Evolutionary conservation across 169 alveolate genomes (phyloP).

Genomic region (Plasmodium malariae): DNA sequence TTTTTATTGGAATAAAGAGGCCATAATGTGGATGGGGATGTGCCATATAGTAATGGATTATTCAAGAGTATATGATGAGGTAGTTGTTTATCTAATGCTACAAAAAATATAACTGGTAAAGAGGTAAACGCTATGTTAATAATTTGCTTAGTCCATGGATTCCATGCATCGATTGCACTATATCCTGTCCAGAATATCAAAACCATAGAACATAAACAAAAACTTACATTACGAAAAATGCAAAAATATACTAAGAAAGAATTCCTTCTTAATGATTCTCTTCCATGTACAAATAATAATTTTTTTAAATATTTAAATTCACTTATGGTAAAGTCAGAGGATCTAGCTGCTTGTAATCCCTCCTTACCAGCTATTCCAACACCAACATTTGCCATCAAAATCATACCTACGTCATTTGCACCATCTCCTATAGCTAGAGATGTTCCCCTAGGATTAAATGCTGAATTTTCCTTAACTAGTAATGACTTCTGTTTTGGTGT

Average conservation of each 20-base stretch:
- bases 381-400: constrained; percentile 98
- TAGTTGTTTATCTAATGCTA: constrained; percentile 86
- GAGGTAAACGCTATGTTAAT: constrained; percentile 86
- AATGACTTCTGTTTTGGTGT: constrained; percentile 98
- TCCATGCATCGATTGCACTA: constrained; percentile 86
- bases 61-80: constrained; percentile 84
- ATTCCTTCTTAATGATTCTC: constrained; percentile 88
- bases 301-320: constrained; percentile 90
- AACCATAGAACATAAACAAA: constrained; percentile 80
- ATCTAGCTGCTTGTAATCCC: constrained; percentile 95
- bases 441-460: constrained; percentile 84
- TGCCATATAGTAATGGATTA: constrained; percentile 84
- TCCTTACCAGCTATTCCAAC: constrained; percentile 98
- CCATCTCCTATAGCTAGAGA: constrained; percentile 98
- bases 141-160: constrained; percentile 86
- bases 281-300: constrained; percentile 91
- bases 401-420: constrained; percentile 99
- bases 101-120: constrained; percentile 84
- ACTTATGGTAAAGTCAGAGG: constrained; percentile 92
- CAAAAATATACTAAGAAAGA: constrained; percentile 86
- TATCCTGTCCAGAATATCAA: constrained; percentile 81
- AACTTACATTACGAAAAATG: constrained; percentile 83
- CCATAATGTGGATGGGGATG: constrained; percentile 83
- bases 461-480: constrained; percentile 94
- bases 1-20: constrained; percentile 46